phyloP scores from a whole-genome alignment of 2,329 filamentous ascomycete species.

The Didymella lethalis region DNA sequence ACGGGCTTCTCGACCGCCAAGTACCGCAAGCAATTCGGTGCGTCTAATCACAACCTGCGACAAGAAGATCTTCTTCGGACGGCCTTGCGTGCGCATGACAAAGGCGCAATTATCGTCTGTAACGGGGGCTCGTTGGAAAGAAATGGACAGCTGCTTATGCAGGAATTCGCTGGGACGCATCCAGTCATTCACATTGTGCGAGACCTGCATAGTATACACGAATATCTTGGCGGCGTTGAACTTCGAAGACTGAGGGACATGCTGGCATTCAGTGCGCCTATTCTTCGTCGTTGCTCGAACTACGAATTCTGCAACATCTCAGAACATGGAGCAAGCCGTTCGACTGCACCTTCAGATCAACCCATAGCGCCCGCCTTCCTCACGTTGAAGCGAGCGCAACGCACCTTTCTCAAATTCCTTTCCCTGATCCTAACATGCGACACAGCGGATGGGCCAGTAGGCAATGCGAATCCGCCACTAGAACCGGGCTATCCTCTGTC shows the following conservation, averaged over 20 bases:
- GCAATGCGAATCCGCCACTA: slow-evolving; percentile 59
- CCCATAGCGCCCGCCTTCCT: slow-evolving; percentile 65
- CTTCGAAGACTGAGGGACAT: slow-evolving; percentile 65
- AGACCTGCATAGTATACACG: slow-evolving; percentile 69
- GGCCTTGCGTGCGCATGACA: slow-evolving; percentile 66
- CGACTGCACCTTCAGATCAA: slow-evolving; percentile 28
- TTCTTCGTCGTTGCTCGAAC: slow-evolving; percentile 73
- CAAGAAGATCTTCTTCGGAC: slow-evolving; percentile 69
- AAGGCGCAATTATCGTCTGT: slow-evolving; percentile 73
- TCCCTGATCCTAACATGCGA: slow-evolving; percentile 65
- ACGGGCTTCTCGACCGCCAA: slow-evolving; percentile 68
- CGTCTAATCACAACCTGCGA: slow-evolving; percentile 67
- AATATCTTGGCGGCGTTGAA: slow-evolving; percentile 65
- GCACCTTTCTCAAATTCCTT: slow-evolving; percentile 74
- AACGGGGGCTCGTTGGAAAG: slow-evolving; percentile 73
- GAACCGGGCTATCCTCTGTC: slow-evolving; percentile 72
- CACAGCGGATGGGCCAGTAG: slow-evolving; percentile 43
- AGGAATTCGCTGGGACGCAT: slow-evolving; percentile 68
- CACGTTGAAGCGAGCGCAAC: slow-evolving; percentile 71
- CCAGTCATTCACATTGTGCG: slow-evolving; percentile 76
- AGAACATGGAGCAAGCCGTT: slow-evolving; percentile 54
- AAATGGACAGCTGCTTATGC: slow-evolving; percentile 66
- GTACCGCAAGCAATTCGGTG: slow-evolving; percentile 70
- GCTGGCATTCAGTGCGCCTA: slow-evolving; percentile 63
- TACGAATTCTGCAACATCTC: slow-evolving; percentile 80